These are phyloP conservation scores for Collybiopsis luxurians DNA, from an alignment of 768 basidiomycete species.

Conservation along the genomic window DNA sequence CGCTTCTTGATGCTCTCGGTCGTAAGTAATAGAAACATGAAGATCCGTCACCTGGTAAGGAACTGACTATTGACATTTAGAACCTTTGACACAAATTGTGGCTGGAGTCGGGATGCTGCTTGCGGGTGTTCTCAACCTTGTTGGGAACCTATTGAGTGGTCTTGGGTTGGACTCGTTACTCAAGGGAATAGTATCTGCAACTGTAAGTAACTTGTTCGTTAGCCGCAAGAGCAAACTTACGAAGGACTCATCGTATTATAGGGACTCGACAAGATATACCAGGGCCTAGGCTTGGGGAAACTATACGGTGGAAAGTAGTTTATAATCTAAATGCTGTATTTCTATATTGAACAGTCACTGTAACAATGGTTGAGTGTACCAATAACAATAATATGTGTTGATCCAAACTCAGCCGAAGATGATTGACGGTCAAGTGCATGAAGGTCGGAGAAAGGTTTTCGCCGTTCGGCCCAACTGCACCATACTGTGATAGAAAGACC, in stretches of 20 bases:
- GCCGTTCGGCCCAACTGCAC: no score
- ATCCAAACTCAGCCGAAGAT: no score
- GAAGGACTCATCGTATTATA: neutral
- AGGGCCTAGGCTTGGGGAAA: no score
- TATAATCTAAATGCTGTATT: no score
- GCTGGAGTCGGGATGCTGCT: slow-evolving; percentile 35
- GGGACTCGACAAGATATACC: slow-evolving; percentile 25
- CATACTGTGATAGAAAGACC: no score
- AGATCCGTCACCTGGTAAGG: neutral
- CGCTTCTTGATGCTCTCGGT: slow-evolving; percentile 32
- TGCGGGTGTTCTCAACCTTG: slow-evolving; percentile 31
- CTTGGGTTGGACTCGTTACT: slow-evolving; percentile 30
- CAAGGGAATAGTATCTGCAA: slow-evolving; percentile 29
- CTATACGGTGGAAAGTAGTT: no score
- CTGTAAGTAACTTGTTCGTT: slow-evolving; percentile 13
- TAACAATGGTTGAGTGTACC: no score
- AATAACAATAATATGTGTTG: no score
- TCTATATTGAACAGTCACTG: no score
- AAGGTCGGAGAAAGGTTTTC: no score
- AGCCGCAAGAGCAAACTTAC: no score
- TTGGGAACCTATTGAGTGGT: slow-evolving; percentile 30
- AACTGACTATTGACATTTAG: slow-evolving; percentile 7
- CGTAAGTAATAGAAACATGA: slow-evolving; percentile 19
- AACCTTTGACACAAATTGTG: slow-evolving; percentile 36
- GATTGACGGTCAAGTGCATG: no score